These are phyloP conservation scores for Lasiodiplodia theobromae DNA, from an alignment of 2,329 filamentous ascomycete species.

Conservation along the genomic window DNA sequence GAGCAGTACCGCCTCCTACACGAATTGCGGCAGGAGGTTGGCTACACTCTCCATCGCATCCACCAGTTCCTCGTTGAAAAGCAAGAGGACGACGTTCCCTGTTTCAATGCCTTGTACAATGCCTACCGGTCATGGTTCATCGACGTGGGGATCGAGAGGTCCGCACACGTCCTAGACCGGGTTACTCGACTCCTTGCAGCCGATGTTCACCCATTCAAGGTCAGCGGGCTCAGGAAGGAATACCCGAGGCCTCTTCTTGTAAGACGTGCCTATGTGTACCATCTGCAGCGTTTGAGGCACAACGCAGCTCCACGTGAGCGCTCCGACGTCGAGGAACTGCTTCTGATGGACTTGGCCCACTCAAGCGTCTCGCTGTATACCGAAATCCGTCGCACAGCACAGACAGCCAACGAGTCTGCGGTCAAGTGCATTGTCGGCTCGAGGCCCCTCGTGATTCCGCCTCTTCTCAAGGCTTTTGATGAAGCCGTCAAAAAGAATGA, in stretches of 20 bases:
- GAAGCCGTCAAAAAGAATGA: slow-evolving; percentile 80
- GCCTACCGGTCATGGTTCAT: slow-evolving; percentile 97
- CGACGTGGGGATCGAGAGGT: slow-evolving; percentile 94
- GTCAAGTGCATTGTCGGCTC: slow-evolving; percentile 90
- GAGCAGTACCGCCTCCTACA: slow-evolving; percentile 79
- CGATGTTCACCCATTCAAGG: slow-evolving; percentile 91
- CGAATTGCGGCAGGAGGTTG: slow-evolving; percentile 78
- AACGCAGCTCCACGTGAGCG: slow-evolving; percentile 88
- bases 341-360: slow-evolving; percentile 86
- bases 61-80: slow-evolving; percentile 83
- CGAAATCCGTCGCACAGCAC: slow-evolving; percentile 92
- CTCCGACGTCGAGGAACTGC: slow-evolving; percentile 84
- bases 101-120: slow-evolving; percentile 90
- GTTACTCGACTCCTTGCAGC: slow-evolving; percentile 83
- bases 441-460: slow-evolving; percentile 85
- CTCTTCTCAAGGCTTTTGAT: slow-evolving; percentile 80
- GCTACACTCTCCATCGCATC: slow-evolving; percentile 79
- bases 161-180: slow-evolving; percentile 89
- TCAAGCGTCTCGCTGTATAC: slow-evolving; percentile 92
- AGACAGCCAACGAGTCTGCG: slow-evolving; percentile 90
- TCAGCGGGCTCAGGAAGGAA: slow-evolving; percentile 87
- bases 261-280: slow-evolving; percentile 91
- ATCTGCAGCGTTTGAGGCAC: slow-evolving; percentile 90
- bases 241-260: slow-evolving; percentile 94
- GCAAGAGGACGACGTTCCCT: slow-evolving; percentile 94